Conservation (phyloP, 805 yeast genomes). For the Saccharomycopsis guyanensis region DNA sequence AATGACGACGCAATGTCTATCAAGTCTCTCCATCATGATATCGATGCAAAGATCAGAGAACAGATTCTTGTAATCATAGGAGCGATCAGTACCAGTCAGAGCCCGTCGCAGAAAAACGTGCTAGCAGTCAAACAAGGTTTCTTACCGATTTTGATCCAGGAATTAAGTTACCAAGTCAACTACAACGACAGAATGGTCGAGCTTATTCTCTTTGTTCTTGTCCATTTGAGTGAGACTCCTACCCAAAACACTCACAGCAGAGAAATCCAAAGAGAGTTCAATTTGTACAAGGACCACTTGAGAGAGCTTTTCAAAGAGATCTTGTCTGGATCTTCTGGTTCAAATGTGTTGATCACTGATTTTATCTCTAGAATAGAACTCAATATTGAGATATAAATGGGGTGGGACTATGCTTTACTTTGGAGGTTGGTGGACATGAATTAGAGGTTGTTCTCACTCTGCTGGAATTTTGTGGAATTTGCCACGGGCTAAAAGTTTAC, state of each 20-base stretch:
- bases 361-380: neutral
- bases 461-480: too few species aligned
- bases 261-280: neutral
- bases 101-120: neutral
- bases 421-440: too few species aligned
- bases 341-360: neutral
- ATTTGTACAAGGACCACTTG: neutral
- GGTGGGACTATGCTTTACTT: too few species aligned
- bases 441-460: too few species aligned
- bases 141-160: slow-evolving; percentile 1
- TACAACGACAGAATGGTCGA: neutral
- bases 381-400: too few species aligned
- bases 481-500: too few species aligned
- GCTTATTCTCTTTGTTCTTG: neutral
- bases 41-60: neutral
- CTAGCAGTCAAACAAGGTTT: neutral
- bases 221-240: neutral
- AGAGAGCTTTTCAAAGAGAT: neutral
- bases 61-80: neutral
- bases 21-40: neutral
- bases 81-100: neutral
- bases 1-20: neutral
- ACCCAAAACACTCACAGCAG: neutral
- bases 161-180: neutral
- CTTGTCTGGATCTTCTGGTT: neutral